Conservation (phyloP, 441 rosid genomes). For the Adansonia rubrostipa region DNA sequence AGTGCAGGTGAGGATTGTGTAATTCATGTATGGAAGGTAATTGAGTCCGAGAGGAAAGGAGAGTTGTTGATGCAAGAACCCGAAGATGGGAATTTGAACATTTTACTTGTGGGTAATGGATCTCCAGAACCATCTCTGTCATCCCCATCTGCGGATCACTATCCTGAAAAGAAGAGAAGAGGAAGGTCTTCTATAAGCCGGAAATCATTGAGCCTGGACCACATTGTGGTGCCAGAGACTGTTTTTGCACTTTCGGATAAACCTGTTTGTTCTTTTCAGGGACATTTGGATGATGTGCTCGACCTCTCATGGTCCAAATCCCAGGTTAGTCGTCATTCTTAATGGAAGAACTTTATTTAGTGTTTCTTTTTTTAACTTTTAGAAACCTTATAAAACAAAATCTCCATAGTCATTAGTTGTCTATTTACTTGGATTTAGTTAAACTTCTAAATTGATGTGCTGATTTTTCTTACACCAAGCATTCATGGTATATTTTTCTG, state of each 20-base stretch:
- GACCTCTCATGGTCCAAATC: constrained; percentile 80
- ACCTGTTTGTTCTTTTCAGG: constrained; percentile 64
- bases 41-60: constrained; percentile 68
- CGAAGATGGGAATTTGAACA: constrained; percentile 62
- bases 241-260: constrained; percentile 68
- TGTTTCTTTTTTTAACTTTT: not conserved
- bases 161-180: constrained; percentile 56
- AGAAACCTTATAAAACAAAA: not conserved
- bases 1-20: constrained; percentile 77
- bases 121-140: constrained; percentile 56
- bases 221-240: constrained; percentile 54
- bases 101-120: constrained; percentile 53
- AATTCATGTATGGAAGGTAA: constrained; percentile 74
- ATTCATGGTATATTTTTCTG: not conserved
- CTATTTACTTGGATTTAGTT: not conserved
- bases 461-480: not conserved
- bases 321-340: constrained; percentile 48
- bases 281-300: constrained; percentile 67
- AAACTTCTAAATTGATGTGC: not conserved
- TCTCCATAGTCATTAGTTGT: not conserved
- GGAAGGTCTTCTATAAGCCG: constrained; percentile 69
- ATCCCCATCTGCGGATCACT: constrained; percentile 47
- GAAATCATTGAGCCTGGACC: constrained; percentile 73
- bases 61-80: constrained; percentile 72
- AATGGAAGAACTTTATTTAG: not conserved